Base-by-base conservation (phyloP, 495 filamentous ascomycete species). In the Barbatosphaeria neglecta region DNA sequence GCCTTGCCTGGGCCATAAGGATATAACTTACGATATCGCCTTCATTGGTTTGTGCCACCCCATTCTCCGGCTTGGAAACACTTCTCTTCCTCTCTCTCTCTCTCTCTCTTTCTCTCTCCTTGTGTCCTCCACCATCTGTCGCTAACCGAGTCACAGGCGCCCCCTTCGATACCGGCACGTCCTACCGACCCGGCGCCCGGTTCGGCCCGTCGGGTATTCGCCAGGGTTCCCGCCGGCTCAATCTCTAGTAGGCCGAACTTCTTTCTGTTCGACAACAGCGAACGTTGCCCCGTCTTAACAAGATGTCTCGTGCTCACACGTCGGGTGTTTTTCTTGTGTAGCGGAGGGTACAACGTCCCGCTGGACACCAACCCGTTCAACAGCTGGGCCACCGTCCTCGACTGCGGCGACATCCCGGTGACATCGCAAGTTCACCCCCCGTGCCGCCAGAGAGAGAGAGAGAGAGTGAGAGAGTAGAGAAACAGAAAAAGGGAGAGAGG, bases 191-290 rank as follows among this genome's bases (percentile, higher is more conserved):
- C 59, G 83, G 84, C n/a, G 87, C 87, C 43, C 76, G 87, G 18
- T 92, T 92, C 59, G 87, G 87, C 0, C 87, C 87, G 16, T 84
- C 86, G 9, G 83, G 86, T 41, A 94, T 94, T 50, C 82, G 87
- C 40, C 83, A 86, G 48, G 87, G 84, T 44, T 86, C 82, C 31
- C 77, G 82, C 13, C 81, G 86, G 31, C 79, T 90, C 51, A 83
- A 82, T 52, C 69, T 81, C 33, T 83, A 70, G 66, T 68, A 62
- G 22, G 49, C 23, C 16, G 39, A 15, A 2, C 18, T 10, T 31
- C 10, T 24, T 28, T 42, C 18, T 47, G 27, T 40, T 38, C 18
- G 42, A 10, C 23, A 19, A 22, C 27, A 17, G 4, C n/a, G 28
- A 48, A 20, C 2, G 24, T 24, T 16, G 25, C 13, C 25, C 42